phyloP scores from a whole-genome alignment of 768 basidiomycete genomes.

The Boletus pseudopeckii region DNA sequence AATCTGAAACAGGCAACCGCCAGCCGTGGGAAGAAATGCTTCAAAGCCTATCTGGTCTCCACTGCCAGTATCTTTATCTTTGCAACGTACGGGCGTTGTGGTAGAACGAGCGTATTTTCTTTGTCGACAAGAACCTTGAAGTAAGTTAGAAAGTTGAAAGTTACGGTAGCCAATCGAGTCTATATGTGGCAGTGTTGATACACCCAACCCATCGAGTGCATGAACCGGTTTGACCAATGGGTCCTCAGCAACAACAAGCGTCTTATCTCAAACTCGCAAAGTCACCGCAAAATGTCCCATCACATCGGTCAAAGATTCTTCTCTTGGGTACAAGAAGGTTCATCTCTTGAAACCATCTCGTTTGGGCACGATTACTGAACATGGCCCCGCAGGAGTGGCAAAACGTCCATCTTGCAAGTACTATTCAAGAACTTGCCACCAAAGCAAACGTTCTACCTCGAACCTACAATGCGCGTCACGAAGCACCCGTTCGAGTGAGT shows the following conservation, averaged over 20 bases:
- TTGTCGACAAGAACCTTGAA: not conserved
- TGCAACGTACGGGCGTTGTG: not conserved
- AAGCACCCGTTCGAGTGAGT: constrained; percentile 81
- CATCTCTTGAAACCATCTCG: not conserved
- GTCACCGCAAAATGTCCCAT: constrained; percentile 13
- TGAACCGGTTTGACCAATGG: not conserved
- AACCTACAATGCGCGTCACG: constrained; percentile 74
- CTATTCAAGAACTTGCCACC: constrained; percentile 83
- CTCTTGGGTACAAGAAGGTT: constrained; percentile 71
- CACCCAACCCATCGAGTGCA: not conserved
- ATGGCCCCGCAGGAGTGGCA: constrained; percentile 66
- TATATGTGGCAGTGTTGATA: constrained; percentile 5
- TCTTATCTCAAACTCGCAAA: constrained; percentile 9
- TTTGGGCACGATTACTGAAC: not conserved
- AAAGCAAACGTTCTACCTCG: constrained; percentile 87
- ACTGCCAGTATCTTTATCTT: too few species aligned
- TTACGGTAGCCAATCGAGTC: too few species aligned
- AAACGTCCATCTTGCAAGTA: constrained; percentile 87
- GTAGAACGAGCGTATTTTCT: not conserved
- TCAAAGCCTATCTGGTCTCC: not conserved
- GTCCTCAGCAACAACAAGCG: constrained; percentile 8
- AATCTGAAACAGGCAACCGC: not conserved
- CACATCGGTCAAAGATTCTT: constrained; percentile 60
- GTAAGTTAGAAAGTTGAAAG: too few species aligned
- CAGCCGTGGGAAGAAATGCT: constrained; percentile 9